Percentiles rank a stretch among this genome's conserved stretches.
Conservation (phyloP, 176 grass and related monocot genomes). For the Canna indica region DNA sequence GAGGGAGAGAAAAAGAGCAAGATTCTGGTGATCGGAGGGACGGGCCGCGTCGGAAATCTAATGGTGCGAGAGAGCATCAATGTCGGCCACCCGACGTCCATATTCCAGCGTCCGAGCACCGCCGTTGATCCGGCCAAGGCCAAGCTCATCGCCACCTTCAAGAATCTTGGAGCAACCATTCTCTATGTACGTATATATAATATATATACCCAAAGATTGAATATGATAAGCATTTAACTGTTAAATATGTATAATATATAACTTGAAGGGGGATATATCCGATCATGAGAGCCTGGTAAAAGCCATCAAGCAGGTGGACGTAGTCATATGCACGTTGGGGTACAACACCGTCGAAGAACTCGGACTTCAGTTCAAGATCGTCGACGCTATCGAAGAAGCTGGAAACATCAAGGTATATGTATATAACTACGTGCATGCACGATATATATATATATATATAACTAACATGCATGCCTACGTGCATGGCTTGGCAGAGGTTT, state of each 20-base stretch:
- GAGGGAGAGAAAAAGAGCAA: background rate
- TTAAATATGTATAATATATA: background rate
- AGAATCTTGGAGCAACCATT: background rate
- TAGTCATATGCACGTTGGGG: background rate
- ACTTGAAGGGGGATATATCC: background rate
- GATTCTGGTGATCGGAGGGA: background rate
- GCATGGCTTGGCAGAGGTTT: conserved; percentile 18
- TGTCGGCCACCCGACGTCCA: background rate
- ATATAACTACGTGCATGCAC: too few relatives aligned
- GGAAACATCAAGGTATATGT: background rate
- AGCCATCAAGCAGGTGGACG: background rate
- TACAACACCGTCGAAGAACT: too few relatives aligned
- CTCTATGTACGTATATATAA: background rate
- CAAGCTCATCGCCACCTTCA: background rate
- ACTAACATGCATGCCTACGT: too few relatives aligned
- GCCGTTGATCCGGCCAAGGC: background rate
- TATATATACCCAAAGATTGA: background rate
- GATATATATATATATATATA: background rate
- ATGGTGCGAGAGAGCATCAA: background rate
- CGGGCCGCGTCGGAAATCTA: background rate
- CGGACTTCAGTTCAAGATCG: too few relatives aligned
- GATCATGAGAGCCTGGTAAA: background rate
- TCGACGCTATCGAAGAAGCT: too few relatives aligned
- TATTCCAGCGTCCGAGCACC: background rate
- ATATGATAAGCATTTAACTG: background rate